Base-by-base conservation (phyloP, 2,329 filamentous ascomycete genomes). In the Cordyceps cateniannulata region DNA sequence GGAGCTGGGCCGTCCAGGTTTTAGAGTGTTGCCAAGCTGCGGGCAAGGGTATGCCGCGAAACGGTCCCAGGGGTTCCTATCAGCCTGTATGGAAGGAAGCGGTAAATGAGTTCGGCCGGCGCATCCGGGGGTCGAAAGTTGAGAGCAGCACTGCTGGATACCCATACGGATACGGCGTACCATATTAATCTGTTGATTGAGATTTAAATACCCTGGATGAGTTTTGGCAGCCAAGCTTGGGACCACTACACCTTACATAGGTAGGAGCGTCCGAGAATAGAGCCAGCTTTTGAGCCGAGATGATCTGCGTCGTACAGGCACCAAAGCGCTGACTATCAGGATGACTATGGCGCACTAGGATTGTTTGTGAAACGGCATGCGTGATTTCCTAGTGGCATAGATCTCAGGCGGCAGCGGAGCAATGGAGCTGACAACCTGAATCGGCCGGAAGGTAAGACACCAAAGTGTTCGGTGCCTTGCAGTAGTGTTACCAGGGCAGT, bases 351-450 rank as follows among this genome's bases (percentile, higher is more conserved):
- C 9, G 24, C 12, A 27, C 44, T 40, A 27, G 20, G 32, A 18
- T 9, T 16, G 22, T 57, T 49, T 40, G 29, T 49, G 44, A 59
- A 59, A 59, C 56, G 25, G 22, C n/a, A n/a, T 27, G 25, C 22
- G 5, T 47, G 32, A 27, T 40, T 27, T 40, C 20, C 29, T 49
- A 27, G 35, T 51, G 35, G 16, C 16, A 16, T 6, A 44, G n/a
- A 48, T 59, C 29, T 42, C 16, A 29, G 47, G 51, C 56, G 20
- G 44, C 56, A 40, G 47, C 27, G 35, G 12, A 42, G 22, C 24
- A 59, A 59, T 38, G 56, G 22, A 44, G 47, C 10, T 40, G 38
- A 16, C 38, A 20, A 51, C 32, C 47, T 59, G 56, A 44, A 59
- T 42, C 5, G 42, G 20, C 22, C 29, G 32, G 47, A 42, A 22